Base-by-base conservation (phyloP, 2,329 filamentous ascomycete genomes). In the Xylariaceae sp. region DNA sequence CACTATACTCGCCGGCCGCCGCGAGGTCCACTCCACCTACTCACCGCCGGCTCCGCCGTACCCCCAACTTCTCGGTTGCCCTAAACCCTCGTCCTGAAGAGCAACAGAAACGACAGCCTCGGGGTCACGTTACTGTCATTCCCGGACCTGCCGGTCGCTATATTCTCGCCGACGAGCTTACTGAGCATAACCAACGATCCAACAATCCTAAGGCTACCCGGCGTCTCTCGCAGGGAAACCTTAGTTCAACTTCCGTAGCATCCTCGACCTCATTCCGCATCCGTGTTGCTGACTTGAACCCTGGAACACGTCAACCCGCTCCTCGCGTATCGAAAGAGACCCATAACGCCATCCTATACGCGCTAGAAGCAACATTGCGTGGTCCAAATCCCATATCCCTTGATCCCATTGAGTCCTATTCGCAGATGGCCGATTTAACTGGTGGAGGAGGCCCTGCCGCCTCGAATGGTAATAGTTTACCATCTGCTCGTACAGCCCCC, bases 331-430 rank as follows among this genome's bases (percentile, higher is more conserved):
- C 91, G 45, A 86, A 84, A 63, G 85, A 88, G 61, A 96, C 90
- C 44, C 88, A 89, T 60, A 89, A 88, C 70, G 92, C 94, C 36
- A 92, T 99, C 68, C 86, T 95, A 64, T 97, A 88, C 76, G 85
- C 91, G 36, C 83, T 97, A 53, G 92, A 97, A 76, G 90, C 95
- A 75, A 90, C 89, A 36, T 80, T 97, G 62, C 87, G 92, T 62
- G 82, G 86, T 44, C 91, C 92, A 2, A 81, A 90, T 61, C 77
- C 84, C 46, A 95, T 97, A 72, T 95, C 91, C 8, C 80, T 88
- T 21, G 91, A 96, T 71, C 75, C 86, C 63, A 80, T 86, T 57
- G 94, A 99, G 78, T 89, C 95, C 76, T 87, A 89, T 80, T 89
- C 92, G 63, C 83, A 84, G 66, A 97, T 99, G 92, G 88, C 92